Percentiles rank a stretch among this genome's conserved stretches.
Conservation (phyloP, 73 alveolate species). For the Blepharisma stoltei region DNA sequence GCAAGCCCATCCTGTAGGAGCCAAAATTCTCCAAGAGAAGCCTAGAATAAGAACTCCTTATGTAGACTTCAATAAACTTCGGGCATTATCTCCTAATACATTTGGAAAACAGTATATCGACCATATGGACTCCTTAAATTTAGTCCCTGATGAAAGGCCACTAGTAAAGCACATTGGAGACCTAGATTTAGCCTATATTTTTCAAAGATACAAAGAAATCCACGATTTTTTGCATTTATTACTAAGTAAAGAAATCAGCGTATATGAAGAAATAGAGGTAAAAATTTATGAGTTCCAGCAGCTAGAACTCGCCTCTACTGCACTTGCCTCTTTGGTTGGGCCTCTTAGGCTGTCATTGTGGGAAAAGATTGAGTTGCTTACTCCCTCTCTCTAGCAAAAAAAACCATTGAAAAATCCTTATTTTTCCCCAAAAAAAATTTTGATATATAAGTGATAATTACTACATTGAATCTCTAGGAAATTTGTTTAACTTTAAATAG, state of each 20-base stretch:
- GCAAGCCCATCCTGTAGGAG: constrained; percentile 45
- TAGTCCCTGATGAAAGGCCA: constrained; percentile 59
- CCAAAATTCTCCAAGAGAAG: constrained; percentile 42
- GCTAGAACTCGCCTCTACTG: constrained; percentile 58
- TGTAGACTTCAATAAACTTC: constrained; percentile 30
- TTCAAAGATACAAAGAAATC: constrained; percentile 67
- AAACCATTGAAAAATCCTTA: not conserved
- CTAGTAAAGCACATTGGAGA: constrained; percentile 51
- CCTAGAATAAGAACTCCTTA: constrained; percentile 48
- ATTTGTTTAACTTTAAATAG: no score
- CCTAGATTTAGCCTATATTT: constrained; percentile 57
- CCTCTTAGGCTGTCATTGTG: constrained; percentile 36
- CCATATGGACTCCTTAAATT: constrained; percentile 46
- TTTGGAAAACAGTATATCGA: constrained; percentile 52
- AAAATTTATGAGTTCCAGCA: constrained; percentile 65
- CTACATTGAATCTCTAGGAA: no score
- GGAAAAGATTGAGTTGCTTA: constrained; percentile 12
- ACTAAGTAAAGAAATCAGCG: constrained; percentile 33
- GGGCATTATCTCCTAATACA: constrained; percentile 40
- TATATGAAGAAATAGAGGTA: constrained; percentile 52
- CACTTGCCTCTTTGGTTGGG: constrained; percentile 53
- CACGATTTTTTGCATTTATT: constrained; percentile 63
- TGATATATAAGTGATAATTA: no score
- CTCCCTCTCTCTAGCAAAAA: no score
- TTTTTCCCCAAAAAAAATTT: no score